phyloP scores from a whole-genome alignment of 2,329 filamentous ascomycete species.

The Sporothrix pallida region DNA sequence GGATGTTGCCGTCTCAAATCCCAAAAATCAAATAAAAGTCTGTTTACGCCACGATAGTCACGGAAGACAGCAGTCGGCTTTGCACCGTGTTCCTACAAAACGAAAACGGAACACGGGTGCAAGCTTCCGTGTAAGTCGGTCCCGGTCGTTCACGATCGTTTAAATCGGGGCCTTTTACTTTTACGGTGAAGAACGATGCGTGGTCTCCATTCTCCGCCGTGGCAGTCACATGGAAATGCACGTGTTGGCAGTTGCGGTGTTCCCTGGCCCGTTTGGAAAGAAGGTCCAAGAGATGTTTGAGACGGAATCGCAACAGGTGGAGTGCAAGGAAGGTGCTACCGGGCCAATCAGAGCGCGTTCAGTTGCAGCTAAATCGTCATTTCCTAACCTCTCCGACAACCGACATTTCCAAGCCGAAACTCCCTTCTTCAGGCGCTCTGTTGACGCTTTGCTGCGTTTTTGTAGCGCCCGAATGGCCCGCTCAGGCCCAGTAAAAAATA shows the following conservation, averaged over 20 bases:
- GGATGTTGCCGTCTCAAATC: background rate
- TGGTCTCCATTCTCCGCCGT: background rate
- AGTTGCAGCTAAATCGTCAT: slow-evolving; percentile 13
- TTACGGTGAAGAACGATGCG: background rate
- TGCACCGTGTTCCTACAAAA: background rate
- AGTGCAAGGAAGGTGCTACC: background rate
- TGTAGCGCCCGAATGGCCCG: slow-evolving; percentile 23
- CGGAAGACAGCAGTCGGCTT: background rate
- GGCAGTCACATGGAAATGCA: slow-evolving; percentile 30
- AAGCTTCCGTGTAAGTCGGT: slow-evolving; percentile 25
- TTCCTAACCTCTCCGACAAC: slow-evolving; percentile 38
- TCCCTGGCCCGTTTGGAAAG: background rate
- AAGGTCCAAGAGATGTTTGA: background rate
- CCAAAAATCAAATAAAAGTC: background rate
- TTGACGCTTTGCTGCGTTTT: background rate
- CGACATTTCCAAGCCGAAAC: slow-evolving; percentile 33
- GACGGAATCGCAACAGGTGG: background rate
- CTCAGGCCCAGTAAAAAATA: slow-evolving; percentile 20
- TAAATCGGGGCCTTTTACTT: background rate
- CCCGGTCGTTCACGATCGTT: background rate
- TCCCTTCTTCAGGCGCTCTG: slow-evolving; percentile 2
- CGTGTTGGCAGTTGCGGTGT: slow-evolving; percentile 18
- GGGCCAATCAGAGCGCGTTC: slow-evolving; percentile 29
- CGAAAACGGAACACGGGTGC: slow-evolving; percentile 10
- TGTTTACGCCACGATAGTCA: background rate